Evolutionary conservation across 495 filamentous ascomycete genomes (phyloP), one percentile per base, ranked within the genome.

Genomic region (Extremus antarcticus): DNA sequence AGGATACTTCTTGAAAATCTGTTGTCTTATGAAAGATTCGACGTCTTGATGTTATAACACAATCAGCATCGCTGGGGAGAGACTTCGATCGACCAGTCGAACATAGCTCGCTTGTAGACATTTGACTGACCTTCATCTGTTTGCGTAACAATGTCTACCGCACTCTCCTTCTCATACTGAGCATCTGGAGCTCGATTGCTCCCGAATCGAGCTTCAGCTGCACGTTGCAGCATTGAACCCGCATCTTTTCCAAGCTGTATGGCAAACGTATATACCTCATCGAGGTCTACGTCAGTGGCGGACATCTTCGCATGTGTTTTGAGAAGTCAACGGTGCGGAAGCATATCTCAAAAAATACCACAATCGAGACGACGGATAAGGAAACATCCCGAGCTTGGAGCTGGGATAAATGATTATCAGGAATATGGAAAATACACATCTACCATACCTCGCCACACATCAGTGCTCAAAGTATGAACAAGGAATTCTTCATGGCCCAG

Each of bases 101-200:
- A n/a, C n/a, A n/a, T 35, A 35, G 13, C 29, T 4, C 29, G 13
- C 7, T 7, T 13, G 29, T 35, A 35, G 4, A 0, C 29, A 23
- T 7, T 21, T 47, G 38, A 61, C 70, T 57, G 61, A 83, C 82
- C 80, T 68, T 84, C 77, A 62, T 86, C 82, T 0, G 79, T 81
- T 69, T 86, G 78, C 24, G 83, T 86, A 29, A 87, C 83, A 49
- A 86, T 78, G 63, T 86, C 82, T 10, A 87, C 84, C 0, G 84
- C 73, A 62, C 75, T 85, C 17, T 83, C 80, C 61, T 87, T 87
- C 68, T 77, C 74, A 24, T 60, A 55, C 51, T 71, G 66, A 4
- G 62, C 60, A 41, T 64, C 62, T 11, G 67, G 57, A 46, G 48
- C 56, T 19, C 61, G 61, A 35, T n/a, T n/a, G n/a, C n/a, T n/a